Evolutionary conservation across 805 yeast genomes (phyloP), one percentile per base, ranked within the genome.

Genomic region (Yamadazyma ubonensis): DNA sequence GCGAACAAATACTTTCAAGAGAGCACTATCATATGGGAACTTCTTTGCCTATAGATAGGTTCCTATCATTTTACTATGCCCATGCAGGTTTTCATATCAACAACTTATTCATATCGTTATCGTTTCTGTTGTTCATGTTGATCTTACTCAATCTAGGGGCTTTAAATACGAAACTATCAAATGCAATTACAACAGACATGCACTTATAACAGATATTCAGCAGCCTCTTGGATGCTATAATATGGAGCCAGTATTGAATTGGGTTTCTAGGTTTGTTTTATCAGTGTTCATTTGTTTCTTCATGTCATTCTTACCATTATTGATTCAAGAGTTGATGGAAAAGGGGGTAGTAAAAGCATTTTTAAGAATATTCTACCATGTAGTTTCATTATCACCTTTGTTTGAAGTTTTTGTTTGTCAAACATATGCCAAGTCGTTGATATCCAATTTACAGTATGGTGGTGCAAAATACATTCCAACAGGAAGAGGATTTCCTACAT

Each of bases 331-430:
- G 56, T 55, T 88, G 31, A 75, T 88, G 9, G 98, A 91, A 58
- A 79, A 89, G 52, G 97, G 98, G 0, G 49, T 82, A 10, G 72
- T 84, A 78, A 82, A 83, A 49, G 91, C 96, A 0, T 51, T 75
- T 2, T 68, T 75, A 26, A 72, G 97, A 47, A 75, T 90, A 36
- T 57, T 76, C n/a, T 78, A 76, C 58, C 98, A 91, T 54, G 71
- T 91, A 41, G 57, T 78, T 22, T 89, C 96, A 0, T 61, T 90
- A 43, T 85, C 97, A 2, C 97, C 97, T 2, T 64, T 90, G 39
- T 91, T 91, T 63, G 98, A 91, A 59, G 97, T 91, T 5, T 89
- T 91, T 64, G 96, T 87, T 6, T 88, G 97, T 59, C 96, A 90
- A 61, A 83, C 90, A 6, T 91, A 91, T 58, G 86, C 97, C 3